phyloP scores from a whole-genome alignment of 2,329 filamentous ascomycete species.

The Alternaria rosae region DNA sequence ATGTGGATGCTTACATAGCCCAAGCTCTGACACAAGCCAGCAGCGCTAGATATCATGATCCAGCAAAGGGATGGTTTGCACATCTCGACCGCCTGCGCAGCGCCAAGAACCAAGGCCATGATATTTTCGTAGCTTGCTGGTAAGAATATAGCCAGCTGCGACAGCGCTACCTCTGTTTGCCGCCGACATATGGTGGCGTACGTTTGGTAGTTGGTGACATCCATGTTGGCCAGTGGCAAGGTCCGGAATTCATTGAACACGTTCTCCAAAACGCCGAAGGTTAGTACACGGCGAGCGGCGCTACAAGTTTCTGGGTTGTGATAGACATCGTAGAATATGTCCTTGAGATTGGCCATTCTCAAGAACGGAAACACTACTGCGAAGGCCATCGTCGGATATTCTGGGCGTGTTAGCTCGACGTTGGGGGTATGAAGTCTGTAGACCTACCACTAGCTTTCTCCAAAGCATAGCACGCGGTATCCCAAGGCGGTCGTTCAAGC shows the following conservation, averaged over 20 bases:
- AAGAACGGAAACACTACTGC: constrained; percentile 44
- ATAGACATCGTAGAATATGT: constrained; percentile 36
- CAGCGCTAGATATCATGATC: constrained; percentile 42
- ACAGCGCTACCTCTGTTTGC: constrained; percentile 54
- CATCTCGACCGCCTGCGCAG: constrained; percentile 43
- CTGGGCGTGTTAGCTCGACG: constrained; percentile 18
- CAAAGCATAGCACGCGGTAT: constrained; percentile 32
- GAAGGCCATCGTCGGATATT: constrained; percentile 43
- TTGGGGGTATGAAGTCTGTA: neutral
- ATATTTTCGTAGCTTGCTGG: constrained; percentile 48
- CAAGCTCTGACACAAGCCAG: constrained; percentile 40
- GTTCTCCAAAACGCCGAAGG: constrained; percentile 40
- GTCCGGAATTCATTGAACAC: constrained; percentile 38
- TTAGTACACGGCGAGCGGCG: constrained; percentile 35
- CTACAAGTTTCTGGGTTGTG: constrained; percentile 26
- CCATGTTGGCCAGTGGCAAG: constrained; percentile 25
- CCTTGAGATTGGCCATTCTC: constrained; percentile 35
- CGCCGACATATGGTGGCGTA: constrained; percentile 39
- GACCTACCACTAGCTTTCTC: constrained; percentile 39
- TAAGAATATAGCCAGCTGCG: constrained; percentile 43
- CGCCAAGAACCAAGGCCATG: constrained; percentile 43
- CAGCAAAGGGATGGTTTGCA: constrained; percentile 48
- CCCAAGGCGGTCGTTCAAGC: constrained; percentile 44
- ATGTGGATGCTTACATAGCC: constrained; percentile 30
- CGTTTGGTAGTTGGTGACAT: constrained; percentile 5